Base-by-base conservation (phyloP, 768 basidiomycete species). In the Tricholoma furcatifolium region DNA sequence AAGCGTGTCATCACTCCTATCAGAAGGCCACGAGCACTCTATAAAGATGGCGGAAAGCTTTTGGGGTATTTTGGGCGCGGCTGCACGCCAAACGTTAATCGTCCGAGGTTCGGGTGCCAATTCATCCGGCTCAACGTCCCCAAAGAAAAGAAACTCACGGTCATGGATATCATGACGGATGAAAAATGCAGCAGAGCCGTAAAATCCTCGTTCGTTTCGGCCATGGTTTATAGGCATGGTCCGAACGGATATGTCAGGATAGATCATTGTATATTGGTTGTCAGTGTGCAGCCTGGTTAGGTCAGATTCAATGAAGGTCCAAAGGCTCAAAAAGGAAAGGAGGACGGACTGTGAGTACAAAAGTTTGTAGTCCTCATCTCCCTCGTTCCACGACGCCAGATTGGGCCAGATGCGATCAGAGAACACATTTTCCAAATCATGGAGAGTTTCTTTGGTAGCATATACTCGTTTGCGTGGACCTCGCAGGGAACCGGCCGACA, bases 41-140 rank as follows among this genome's bases (percentile, higher is more conserved):
- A 98, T 91, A 65, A 98, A 98, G 51, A 98, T 80, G n/a, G 82
- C 77, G 30, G 81, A 78, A 14, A 98, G 79, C 3, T 70, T 74
- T 20, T 82, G 74, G 0, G 83, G 83, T 60, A 97, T 83, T 67
- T 84, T 85, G 41, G 81, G 74, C 4, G 94, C 94, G 0, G 93
- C 93, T 23, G 75, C 80, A 36, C 78, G 80, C 96, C 95, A 98
- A 43, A 98, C 85, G 38, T 75, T 69, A 23, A 75, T 73, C 35
- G 85, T 95, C 46, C 73, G 77, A 4, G 87, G 86, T 12, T 71
- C 67, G 14, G 64, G 57, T 6, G 88, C 77, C 43, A 94, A 60
- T 45, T 80, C 80, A 70, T 95, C 92, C 8, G 92, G 91, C 62
- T 95, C 92, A 54, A 97, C 87, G 68, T 96, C 94, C 0, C 96